phyloP scores from a whole-genome alignment of 2,329 filamentous ascomycete genomes.

The Biscogniauxia mediterranea region DNA sequence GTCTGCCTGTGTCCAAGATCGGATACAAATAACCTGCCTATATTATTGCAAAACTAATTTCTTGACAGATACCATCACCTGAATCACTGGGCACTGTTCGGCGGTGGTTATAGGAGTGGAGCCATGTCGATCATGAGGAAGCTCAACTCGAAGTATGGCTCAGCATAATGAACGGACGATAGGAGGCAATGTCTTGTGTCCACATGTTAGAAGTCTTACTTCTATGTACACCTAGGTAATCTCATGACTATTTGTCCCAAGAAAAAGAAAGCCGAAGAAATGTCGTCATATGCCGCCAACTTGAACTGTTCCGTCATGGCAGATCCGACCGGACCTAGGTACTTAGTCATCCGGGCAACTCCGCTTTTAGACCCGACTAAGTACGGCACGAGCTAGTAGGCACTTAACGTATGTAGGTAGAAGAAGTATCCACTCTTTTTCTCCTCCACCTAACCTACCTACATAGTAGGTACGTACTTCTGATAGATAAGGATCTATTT shows the following conservation, averaged over 20 bases:
- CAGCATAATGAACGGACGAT: slow-evolving; percentile 1
- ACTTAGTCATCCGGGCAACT: not conserved
- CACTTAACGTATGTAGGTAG: not conserved
- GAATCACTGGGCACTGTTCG: slow-evolving; percentile 86
- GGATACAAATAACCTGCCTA: not conserved
- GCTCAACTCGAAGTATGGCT: slow-evolving; percentile 70
- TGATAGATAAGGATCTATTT: too few relatives aligned
- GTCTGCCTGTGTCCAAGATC: not conserved
- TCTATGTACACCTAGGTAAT: too few relatives aligned
- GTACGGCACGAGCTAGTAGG: too few relatives aligned
- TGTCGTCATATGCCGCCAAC: not conserved
- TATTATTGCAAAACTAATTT: slow-evolving; percentile 34
- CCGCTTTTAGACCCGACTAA: not conserved
- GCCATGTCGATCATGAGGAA: slow-evolving; percentile 78
- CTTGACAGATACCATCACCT: slow-evolving; percentile 74
- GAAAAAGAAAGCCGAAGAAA: not conserved
- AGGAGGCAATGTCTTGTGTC: not conserved
- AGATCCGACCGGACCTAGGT: not conserved
- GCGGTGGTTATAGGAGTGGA: slow-evolving; percentile 71
- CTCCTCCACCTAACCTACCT: too few relatives aligned
- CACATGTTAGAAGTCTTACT: too few relatives aligned
- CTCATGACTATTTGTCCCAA: not conserved
- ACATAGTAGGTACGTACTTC: too few relatives aligned
- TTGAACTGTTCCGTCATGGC: not conserved
- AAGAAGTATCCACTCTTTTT: not conserved